Percentiles rank a stretch among this genome's conserved stretches.
Evolutionary conservation across 192 early-diverging fungal genomes (phyloP).

Genomic region (Coemansia erecta): DNA sequence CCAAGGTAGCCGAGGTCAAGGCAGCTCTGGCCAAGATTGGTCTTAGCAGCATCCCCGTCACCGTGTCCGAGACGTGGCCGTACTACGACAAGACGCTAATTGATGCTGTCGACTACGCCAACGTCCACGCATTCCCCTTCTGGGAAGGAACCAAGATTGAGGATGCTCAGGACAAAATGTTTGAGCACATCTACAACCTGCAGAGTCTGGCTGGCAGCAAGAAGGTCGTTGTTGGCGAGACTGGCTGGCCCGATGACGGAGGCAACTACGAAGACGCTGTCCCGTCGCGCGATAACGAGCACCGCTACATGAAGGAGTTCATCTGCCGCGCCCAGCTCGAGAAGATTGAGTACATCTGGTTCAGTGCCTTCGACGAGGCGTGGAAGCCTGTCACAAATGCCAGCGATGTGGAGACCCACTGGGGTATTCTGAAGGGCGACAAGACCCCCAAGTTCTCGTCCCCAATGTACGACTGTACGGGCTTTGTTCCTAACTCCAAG

Average conservation of each 20-base stretch:
- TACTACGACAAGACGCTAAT: constrained; percentile 52
- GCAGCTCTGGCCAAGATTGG: constrained; percentile 38
- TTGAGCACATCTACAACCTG: constrained; percentile 54
- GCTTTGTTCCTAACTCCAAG: constrained; percentile 37
- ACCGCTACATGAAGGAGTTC: constrained; percentile 61
- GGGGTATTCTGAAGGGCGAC: constrained; percentile 51
- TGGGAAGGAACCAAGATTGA: constrained; percentile 57
- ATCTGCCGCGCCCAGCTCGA: constrained; percentile 59
- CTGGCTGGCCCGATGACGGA: constrained; percentile 65
- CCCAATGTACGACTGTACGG: constrained; percentile 52
- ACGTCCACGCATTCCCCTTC: constrained; percentile 69
- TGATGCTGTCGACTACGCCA: constrained; percentile 57
- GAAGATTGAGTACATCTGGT: constrained; percentile 62
- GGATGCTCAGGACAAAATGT: constrained; percentile 54
- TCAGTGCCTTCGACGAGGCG: constrained; percentile 67
- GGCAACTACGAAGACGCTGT: constrained; percentile 49
- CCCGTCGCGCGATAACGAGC: constrained; percentile 58
- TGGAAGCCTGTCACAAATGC: constrained; percentile 60
- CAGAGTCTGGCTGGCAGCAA: constrained; percentile 51
- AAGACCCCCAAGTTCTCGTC: constrained; percentile 43
- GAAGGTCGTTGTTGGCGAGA: constrained; percentile 62
- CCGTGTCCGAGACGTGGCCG: constrained; percentile 47
- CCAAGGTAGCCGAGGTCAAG: constrained; percentile 54
- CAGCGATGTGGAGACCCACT: constrained; percentile 55
- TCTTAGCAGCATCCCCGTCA: constrained; percentile 43